Percentiles rank a stretch among this genome's conserved stretches.
phyloP scores from a whole-genome alignment of 2,329 filamentous ascomycete species.

The Teratosphaeria destructans region DNA sequence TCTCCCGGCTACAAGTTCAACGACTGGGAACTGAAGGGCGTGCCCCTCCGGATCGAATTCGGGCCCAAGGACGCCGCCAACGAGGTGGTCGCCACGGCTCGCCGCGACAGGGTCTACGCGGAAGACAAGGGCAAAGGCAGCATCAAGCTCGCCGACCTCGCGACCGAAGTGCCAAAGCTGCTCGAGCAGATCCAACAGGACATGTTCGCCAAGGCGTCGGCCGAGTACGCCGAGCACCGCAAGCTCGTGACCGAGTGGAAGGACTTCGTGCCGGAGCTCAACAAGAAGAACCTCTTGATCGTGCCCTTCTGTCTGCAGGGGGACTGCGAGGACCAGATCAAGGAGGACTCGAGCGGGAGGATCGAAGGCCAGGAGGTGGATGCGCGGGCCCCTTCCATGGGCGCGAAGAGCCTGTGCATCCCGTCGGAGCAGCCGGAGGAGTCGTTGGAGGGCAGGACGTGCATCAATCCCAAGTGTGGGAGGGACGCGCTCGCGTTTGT shows the following conservation, averaged over 20 bases:
- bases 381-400: constrained; percentile 63
- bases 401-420: constrained; percentile 66
- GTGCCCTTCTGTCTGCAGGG: constrained; percentile 80
- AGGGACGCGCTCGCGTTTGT: constrained; percentile 72
- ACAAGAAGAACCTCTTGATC: constrained; percentile 83
- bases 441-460: constrained; percentile 62
- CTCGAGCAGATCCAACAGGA: constrained; percentile 85
- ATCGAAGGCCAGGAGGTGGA: constrained; percentile 54
- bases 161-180: constrained; percentile 63
- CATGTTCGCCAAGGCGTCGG: constrained; percentile 66
- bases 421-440: constrained; percentile 80
- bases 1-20: constrained; percentile 97
- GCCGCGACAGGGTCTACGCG: constrained; percentile 57
- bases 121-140: constrained; percentile 57
- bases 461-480: constrained; percentile 78
- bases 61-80: constrained; percentile 89
- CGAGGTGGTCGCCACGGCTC: constrained; percentile 71
- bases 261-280: constrained; percentile 79
- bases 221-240: constrained; percentile 68
- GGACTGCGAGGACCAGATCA: constrained; percentile 88
- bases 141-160: constrained; percentile 64
- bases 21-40: constrained; percentile 95
- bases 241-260: constrained; percentile 76
- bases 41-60: constrained; percentile 88
- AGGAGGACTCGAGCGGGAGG: constrained; percentile 76